Conservation (phyloP, 768 basidiomycete genomes). For the Kwoniella dendrophila region DNA sequence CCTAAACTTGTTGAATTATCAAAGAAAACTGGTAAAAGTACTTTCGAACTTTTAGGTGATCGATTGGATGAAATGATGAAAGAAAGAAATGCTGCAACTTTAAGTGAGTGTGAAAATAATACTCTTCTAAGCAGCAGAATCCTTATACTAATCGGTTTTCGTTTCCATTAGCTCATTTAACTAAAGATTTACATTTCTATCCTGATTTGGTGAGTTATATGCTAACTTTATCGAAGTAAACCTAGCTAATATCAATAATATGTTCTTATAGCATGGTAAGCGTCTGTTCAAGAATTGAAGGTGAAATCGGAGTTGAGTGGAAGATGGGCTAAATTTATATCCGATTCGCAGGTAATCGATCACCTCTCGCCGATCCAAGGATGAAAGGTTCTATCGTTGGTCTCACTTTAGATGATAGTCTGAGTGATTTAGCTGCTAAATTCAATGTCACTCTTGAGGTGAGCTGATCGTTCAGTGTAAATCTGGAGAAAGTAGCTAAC, state of each 20-base stretch:
- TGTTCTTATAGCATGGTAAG: conserved; percentile 7
- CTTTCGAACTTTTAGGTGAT: conserved; percentile 66
- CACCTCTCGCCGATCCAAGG: conserved; percentile 90
- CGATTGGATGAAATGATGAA: conserved; percentile 68
- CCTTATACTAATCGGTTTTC: conserved; percentile 1
- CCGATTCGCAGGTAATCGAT: conserved; percentile 74
- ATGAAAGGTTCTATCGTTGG: conserved; percentile 93
- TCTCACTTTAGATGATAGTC: conserved; percentile 72
- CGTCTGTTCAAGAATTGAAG: too few species aligned
- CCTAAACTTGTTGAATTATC: conserved; percentile 67
- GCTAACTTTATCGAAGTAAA: not conserved
- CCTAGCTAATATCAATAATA: not conserved
- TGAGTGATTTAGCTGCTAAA: conserved; percentile 81
- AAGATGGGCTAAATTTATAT: too few species aligned
- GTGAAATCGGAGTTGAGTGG: too few species aligned
- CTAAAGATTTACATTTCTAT: conserved; percentile 88
- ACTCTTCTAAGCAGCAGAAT: not conserved
- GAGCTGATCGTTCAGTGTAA: conserved; percentile 1
- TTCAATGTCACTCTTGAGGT: conserved; percentile 85
- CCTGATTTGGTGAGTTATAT: conserved; percentile 68
- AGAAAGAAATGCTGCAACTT: conserved; percentile 64
- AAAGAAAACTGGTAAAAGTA: conserved; percentile 60
- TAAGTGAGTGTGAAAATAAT: conserved; percentile 57
- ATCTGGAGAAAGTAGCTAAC: not conserved
- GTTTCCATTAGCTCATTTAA: conserved; percentile 69